Evolutionary conservation across 306 rosid species (phyloP).

Genomic region (Fragaria vesca): DNA sequence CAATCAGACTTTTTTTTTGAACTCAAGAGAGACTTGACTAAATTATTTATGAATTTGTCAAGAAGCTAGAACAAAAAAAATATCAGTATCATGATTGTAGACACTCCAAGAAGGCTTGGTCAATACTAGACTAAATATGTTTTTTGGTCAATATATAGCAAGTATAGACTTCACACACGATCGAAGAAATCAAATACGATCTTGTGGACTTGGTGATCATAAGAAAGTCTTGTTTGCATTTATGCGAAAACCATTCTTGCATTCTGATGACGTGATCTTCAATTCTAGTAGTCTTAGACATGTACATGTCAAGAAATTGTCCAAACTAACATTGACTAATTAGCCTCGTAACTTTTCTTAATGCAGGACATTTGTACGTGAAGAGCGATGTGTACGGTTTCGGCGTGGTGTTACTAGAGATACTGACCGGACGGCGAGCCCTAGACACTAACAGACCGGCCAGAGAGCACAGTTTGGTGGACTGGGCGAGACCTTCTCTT

Average conservation of each 20-base stretch:
- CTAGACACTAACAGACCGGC: conserved; percentile 45
- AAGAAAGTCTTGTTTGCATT: neutral
- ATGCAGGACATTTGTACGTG: conserved; percentile 70
- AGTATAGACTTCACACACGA: neutral
- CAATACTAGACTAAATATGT: neutral
- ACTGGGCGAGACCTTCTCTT: conserved; percentile 33
- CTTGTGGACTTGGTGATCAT: neutral
- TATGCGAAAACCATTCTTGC: too few relatives aligned
- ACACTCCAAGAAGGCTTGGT: neutral
- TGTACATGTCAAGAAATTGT: neutral
- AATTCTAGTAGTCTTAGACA: too few relatives aligned
- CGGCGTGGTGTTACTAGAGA: conserved; percentile 79
- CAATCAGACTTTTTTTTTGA: neutral
- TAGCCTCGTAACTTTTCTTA: neutral
- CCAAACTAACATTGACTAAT: neutral
- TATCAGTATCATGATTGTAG: neutral
- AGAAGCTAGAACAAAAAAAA: neutral
- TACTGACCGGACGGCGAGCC: conserved; percentile 62
- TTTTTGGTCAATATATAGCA: neutral
- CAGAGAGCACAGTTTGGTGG: conserved; percentile 42
- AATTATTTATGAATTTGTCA: neutral
- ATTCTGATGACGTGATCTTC: too few relatives aligned
- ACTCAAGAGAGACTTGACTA: neutral
- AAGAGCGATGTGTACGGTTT: conserved; percentile 91
- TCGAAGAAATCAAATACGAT: neutral